Base-by-base conservation (phyloP, 352 stramenopile species). In the Pythium phragmiticola region DNA sequence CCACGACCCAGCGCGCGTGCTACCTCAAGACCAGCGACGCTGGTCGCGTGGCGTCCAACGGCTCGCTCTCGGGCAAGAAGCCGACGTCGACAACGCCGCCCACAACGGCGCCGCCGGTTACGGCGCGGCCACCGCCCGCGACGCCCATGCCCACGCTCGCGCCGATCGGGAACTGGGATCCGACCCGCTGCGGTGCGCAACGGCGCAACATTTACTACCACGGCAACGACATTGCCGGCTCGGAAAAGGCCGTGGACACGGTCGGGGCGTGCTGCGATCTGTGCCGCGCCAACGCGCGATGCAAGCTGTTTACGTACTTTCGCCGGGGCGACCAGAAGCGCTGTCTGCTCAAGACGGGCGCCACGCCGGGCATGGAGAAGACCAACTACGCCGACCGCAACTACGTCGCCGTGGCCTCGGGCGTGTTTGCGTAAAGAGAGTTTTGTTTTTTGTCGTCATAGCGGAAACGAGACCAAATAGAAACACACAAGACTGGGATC, bases 291-390 rank as follows among this genome's bases (percentile, higher is more conserved):
- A 63, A 30, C 17, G 0, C 52, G 12, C 2, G 39, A 4, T 68
- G 62, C 33, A 68, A 58, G 37, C 47, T 63, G 34, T 68, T 68
- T 36, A 68, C 62, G 47, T 63, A 47, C 62, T 63, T 63, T 49
- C n/a, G 36, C 19, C 55, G 62, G n/a, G 49, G 48, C 26, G 43
- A 45, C 39, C 47, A 60, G 14, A 65, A 59, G 64, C 51, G 53
- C 5, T 66, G 65, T 19, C 21, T 72, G 43, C 65, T 67, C 36
- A 63, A 67, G 52, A 60, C 52, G 2, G 62, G 46, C 8, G 34
- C 11, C 34, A 50, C 48, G 21, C 16, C 41, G 19, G n/a, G 34
- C 1, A 17, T 41, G 14, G 50, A 70, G 64, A 70, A 67, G 48
- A 67, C 58, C 45, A 66, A 63, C 45, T 72, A 72, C 19, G 65